These are phyloP conservation scores for Fusarium pseudonygamai DNA, from an alignment of 2,329 filamentous ascomycete species.

Conservation along the genomic window DNA sequence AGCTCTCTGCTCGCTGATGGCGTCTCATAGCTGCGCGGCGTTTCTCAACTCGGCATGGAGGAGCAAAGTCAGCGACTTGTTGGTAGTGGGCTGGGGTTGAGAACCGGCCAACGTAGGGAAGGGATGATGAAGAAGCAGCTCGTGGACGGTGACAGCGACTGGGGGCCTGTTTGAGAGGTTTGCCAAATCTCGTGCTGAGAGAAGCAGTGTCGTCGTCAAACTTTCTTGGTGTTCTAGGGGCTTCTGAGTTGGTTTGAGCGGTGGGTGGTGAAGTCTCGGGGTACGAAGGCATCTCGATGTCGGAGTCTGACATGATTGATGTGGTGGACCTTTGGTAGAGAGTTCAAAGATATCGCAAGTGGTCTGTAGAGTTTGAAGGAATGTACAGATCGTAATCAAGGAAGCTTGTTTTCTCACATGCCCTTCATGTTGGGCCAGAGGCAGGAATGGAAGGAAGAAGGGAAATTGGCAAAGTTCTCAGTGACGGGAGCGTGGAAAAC, in stretches of 20 bases:
- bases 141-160: background rate
- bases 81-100: background rate
- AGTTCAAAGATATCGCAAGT: rapidly evolving
- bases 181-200: rapidly evolving
- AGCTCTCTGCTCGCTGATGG: background rate
- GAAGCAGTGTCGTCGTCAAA: rapidly evolving
- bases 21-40: background rate
- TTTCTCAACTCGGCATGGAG: background rate
- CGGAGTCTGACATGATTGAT: background rate
- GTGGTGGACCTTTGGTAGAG: rapidly evolving
- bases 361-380: rapidly evolving
- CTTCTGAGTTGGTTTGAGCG: background rate
- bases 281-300: background rate
- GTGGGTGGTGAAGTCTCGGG: background rate
- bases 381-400: no score
- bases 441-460: no score
- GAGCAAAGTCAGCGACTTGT: background rate
- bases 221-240: background rate
- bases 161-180: no score
- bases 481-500: rapidly evolving
- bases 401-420: rapidly evolving
- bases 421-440: background rate
- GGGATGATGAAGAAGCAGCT: background rate
- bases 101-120: background rate
- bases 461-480: background rate